Base-by-base conservation (phyloP, 257 asterid species). In the Salvia rosmarinus region DNA sequence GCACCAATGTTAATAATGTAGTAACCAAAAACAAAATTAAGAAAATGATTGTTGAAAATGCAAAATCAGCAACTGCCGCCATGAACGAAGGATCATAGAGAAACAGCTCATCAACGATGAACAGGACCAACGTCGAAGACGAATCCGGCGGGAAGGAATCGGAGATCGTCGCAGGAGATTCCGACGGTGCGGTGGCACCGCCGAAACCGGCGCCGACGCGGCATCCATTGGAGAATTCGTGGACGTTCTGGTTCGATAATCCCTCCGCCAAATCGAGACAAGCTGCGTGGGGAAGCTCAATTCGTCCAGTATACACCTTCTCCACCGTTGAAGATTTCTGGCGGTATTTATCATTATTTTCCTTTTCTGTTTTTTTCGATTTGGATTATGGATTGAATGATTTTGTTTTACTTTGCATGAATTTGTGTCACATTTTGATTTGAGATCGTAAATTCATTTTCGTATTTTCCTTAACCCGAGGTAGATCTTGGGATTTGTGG, bases 201-300 rank as follows among this genome's bases (percentile, higher is more conserved):
- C 57, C 30, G 42, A 43, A 6, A 10, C 63, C 73, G 74, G 42
- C 54, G 34, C 39, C 49, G 2, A 65, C 75, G 19, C 64, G 42
- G 76, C 87, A 83, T 75, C 85, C 78, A 0, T 47, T 83, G 73
- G 83, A 83, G 80, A 68, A 80, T 60, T 64, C 88, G 17, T 80
- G 88, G 88, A 80, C 88, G 1, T 83, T 83, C 77, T 83, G 85
- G 85, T 80, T 83, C 80, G 88, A 80, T 7, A 83, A 69, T 60
- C 85, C 88, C 13, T 69, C 80, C 4, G 80, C 75, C 40, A 83
- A 75, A 75, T 76, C 81, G 30, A 83, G 73, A 55, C 88, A 78
- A 74, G 81, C 72, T 4, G 68, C 85, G 3, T 83, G 88, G 88
- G 88, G 85, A 21, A 80, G 79, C 78, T 80, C 81, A 25, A 83